These are phyloP conservation scores for Arabidopsis hybrid DNA, from an alignment of 441 rosid genomes.

Conservation along the genomic window DNA sequence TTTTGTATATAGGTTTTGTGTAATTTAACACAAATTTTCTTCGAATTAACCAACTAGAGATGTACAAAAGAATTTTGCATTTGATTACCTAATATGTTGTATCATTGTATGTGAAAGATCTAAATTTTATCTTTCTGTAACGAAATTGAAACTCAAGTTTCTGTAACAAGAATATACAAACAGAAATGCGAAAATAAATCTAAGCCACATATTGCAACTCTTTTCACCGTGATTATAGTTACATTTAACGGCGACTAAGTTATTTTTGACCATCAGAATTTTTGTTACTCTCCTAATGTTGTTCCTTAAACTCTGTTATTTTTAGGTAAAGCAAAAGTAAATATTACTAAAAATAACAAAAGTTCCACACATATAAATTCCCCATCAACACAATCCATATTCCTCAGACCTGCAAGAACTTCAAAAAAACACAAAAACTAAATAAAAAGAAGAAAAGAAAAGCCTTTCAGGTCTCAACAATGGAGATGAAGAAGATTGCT, in stretches of 20 bases:
- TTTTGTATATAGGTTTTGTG: background rate
- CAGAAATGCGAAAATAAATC: conserved; percentile 28
- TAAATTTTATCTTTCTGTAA: background rate
- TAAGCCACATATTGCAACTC: conserved; percentile 33
- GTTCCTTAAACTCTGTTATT: conserved; percentile 14
- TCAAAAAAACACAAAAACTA: conserved; percentile 21
- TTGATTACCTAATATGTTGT: background rate
- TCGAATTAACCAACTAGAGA: background rate
- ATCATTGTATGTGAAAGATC: background rate
- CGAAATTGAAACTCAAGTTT: background rate
- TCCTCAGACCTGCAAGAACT: conserved; percentile 51
- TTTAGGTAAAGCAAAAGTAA: background rate
- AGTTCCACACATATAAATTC: conserved; percentile 31
- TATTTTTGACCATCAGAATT: conserved; percentile 22
- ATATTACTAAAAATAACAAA: conserved; percentile 29
- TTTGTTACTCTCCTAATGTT: background rate
- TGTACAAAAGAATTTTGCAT: background rate
- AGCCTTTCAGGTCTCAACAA: conserved; percentile 46
- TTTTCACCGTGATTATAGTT: conserved; percentile 37
- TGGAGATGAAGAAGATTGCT: conserved; percentile 81
- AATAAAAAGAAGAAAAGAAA: conserved; percentile 27
- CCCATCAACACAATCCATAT: conserved; percentile 16
- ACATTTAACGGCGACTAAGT: conserved; percentile 24
- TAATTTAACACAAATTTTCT: background rate
- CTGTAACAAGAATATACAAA: conserved; percentile 24